Evolutionary conservation across 306 rosid genomes (phyloP).

Genomic region (Dicorynia guianensis): DNA sequence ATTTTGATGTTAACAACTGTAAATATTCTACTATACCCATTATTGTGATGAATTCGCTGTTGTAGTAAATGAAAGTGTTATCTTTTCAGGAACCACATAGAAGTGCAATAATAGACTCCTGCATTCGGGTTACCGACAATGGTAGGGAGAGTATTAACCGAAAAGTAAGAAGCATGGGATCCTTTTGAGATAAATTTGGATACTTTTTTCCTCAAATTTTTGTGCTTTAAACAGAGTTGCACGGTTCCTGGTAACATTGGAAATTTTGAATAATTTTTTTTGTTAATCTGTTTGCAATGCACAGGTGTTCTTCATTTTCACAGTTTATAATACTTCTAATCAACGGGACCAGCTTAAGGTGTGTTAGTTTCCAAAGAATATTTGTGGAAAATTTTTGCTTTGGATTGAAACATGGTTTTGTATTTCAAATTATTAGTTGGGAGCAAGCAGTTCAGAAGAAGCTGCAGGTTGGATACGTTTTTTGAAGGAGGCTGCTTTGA

Average conservation of each 20-base stretch:
- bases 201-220: slow-evolving; percentile 11
- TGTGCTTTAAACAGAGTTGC: not conserved
- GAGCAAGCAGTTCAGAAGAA: slow-evolving; percentile 93
- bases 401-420: slow-evolving; percentile 27
- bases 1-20: slow-evolving; percentile 13
- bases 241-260: slow-evolving; percentile 17
- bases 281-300: slow-evolving; percentile 37
- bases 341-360: slow-evolving; percentile 86
- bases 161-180: slow-evolving; percentile 55
- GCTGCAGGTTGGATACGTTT: slow-evolving; percentile 88
- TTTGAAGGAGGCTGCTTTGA: slow-evolving; percentile 70
- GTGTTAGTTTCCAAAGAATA: slow-evolving; percentile 29
- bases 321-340: slow-evolving; percentile 70
- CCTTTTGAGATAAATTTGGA: not conserved
- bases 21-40: not conserved
- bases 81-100: slow-evolving; percentile 74
- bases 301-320: slow-evolving; percentile 77
- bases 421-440: slow-evolving; percentile 60
- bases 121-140: slow-evolving; percentile 74
- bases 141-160: slow-evolving; percentile 76
- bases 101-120: slow-evolving; percentile 80
- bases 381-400: slow-evolving; percentile 18
- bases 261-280: slow-evolving; percentile 16
- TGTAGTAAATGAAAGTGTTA: slow-evolving; percentile 24
- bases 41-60: slow-evolving; percentile 1